These are phyloP conservation scores for Basipetospora sp. DNA, from an alignment of 2,329 filamentous ascomycete genomes.

Conservation along the genomic window DNA sequence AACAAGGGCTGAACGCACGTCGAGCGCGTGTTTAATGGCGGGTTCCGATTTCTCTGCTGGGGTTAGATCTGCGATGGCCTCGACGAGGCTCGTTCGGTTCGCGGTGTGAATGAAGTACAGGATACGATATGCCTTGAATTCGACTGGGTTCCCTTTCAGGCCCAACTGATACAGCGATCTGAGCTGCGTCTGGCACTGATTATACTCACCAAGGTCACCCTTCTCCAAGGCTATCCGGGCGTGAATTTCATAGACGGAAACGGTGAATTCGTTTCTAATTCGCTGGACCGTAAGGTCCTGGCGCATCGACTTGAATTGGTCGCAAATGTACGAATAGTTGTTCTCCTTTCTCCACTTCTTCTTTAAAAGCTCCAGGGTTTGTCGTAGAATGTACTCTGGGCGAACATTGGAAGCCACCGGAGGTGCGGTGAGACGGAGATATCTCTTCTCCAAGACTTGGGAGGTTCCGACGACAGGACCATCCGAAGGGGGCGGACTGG, in stretches of 20 bases:
- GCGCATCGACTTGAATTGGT: slow-evolving; percentile 96
- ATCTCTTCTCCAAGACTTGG: slow-evolving; percentile 76
- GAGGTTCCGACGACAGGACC: slow-evolving; percentile 77
- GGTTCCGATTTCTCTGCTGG: slow-evolving; percentile 78
- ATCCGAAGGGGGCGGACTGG: slow-evolving; percentile 39
- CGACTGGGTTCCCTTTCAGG: slow-evolving; percentile 75
- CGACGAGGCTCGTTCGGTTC: slow-evolving; percentile 95
- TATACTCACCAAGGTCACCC: slow-evolving; percentile 99
- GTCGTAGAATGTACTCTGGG: slow-evolving; percentile 62
- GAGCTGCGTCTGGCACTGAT: slow-evolving; percentile 98
- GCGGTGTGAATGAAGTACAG: slow-evolving; percentile 98
- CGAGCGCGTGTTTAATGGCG: slow-evolving; percentile 78
- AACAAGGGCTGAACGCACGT: slow-evolving; percentile 80
- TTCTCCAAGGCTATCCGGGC: slow-evolving; percentile 94
- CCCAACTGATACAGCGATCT: slow-evolving; percentile 78
- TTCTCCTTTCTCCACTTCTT: slow-evolving; percentile 86
- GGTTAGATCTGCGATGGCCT: slow-evolving; percentile 97
- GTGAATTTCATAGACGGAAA: slow-evolving; percentile 92
- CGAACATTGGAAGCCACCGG: slow-evolving; percentile 82
- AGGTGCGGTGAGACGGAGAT: slow-evolving; percentile 80
- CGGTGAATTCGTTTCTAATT: slow-evolving; percentile 91
- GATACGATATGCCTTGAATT: slow-evolving; percentile 99
- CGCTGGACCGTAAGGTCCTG: slow-evolving; percentile 97
- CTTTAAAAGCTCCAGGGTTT: slow-evolving; percentile 78
- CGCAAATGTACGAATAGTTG: slow-evolving; percentile 95